Evolutionary conservation across 2,329 filamentous ascomycete species (phyloP), one percentile per base, ranked within the genome.

Genomic region (Neospermospora avenae): DNA sequence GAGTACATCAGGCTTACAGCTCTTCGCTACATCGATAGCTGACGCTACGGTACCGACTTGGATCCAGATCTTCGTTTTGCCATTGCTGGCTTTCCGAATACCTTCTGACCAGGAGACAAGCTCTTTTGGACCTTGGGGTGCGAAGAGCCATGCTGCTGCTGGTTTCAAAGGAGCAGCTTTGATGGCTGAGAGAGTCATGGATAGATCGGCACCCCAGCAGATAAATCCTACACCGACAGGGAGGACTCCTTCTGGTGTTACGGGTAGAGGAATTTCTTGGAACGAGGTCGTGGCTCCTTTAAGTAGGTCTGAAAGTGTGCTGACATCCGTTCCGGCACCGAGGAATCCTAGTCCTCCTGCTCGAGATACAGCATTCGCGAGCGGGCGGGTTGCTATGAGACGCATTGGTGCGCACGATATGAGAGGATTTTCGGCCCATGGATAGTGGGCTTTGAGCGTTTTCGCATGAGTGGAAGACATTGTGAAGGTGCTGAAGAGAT

Each of bases 361-460:
- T 66, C 74, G 74, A 2, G 82, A 85, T 14, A 90, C 80, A 45
- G 84, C 80, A 34, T 85, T 75, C 2, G 86, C 84, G 3, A 91
- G 78, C 0, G 74, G 66, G 70, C 78, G 62, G 71, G 80, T 69
- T 72, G 79, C 66, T 80, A 90, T 83, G 37, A 85, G 77, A 48
- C 86, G 82, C 88, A 92, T 91, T 0, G 89, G 89, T 1, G 86
- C 88, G 39, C 79, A 77, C 48, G 81, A 77, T 31, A 91, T 78
- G 20, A 89, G 73, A 5, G 86, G 86, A 2, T 74, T 67, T 37
- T 76, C 71, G 4, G 78, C 80, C 85, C 86, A 89, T 65, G 84
- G 83, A 67, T 86, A 86, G 68, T 72, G 56, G 74, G 59, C 28
- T 10, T 59, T 68, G 74, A 67, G 20, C 13, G 22, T 57, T 25